Conservation (phyloP, 768 basidiomycete genomes). For the Hygrophorus russula region DNA sequence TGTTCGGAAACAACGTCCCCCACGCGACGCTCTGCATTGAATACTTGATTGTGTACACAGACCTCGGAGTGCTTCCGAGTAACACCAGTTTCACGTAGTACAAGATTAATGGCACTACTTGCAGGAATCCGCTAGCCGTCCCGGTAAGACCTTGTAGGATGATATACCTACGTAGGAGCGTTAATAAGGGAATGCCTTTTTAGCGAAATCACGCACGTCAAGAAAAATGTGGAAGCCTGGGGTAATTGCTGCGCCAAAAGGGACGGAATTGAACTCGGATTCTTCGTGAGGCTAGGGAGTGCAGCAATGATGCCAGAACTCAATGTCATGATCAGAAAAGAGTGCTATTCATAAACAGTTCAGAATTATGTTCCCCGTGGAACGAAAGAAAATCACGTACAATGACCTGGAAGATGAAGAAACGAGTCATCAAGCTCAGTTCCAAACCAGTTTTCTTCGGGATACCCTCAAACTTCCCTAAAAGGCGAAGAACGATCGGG, state of each 20-base stretch:
- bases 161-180: constrained; percentile 42
- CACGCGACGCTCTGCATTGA: constrained; percentile 55
- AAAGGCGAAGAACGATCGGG: constrained; percentile 63
- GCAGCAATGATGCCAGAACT: constrained; percentile 75
- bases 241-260: constrained; percentile 76
- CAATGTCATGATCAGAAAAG: constrained; percentile 85
- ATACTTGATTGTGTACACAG: constrained; percentile 78
- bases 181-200: neutral
- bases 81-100: constrained; percentile 90
- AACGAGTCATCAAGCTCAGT: constrained; percentile 84
- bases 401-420: constrained; percentile 85
- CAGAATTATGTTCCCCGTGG: neutral
- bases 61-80: constrained; percentile 81
- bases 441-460: constrained; percentile 78
- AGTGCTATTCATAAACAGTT: constrained; percentile 45
- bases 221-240: constrained; percentile 79
- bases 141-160: constrained; percentile 74
- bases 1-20: constrained; percentile 62
- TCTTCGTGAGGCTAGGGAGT: constrained; percentile 46
- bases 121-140: constrained; percentile 71
- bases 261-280: constrained; percentile 59
- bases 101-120: constrained; percentile 58
- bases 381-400: constrained; percentile 34
- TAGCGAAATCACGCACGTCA: constrained; percentile 41
- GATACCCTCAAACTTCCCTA: constrained; percentile 83